Percentiles rank a stretch among this genome's conserved stretches.
Conservation (phyloP, 768 basidiomycete species). For the Termitomyces sp. region DNA sequence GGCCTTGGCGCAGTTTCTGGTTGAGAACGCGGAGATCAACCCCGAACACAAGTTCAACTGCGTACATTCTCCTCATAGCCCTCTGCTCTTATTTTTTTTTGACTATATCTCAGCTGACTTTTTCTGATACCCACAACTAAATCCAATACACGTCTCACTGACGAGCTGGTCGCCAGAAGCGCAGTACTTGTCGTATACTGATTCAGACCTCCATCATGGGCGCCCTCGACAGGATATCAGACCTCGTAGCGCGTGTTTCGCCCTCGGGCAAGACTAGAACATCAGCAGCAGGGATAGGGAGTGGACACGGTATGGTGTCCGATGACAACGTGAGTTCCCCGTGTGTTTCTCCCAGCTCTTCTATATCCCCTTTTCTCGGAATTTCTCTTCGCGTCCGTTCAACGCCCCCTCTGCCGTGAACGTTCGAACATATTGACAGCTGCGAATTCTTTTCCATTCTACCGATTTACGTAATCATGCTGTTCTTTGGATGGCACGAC, state of each 20-base stretch:
- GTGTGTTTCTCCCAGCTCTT: background rate
- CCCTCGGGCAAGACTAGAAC: constrained; percentile 37
- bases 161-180: background rate
- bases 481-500: constrained; percentile 33
- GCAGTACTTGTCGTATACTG: background rate
- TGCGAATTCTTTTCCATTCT: constrained; percentile 2
- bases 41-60: background rate
- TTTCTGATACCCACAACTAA: background rate
- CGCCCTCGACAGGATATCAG: constrained; percentile 51
- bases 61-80: background rate
- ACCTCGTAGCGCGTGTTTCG: constrained; percentile 38
- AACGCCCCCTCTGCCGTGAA: background rate
- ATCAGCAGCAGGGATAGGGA: constrained; percentile 52
- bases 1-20: background rate
- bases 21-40: constrained; percentile 2
- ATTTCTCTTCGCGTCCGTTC: constrained; percentile 2
- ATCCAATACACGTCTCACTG: background rate
- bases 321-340: constrained; percentile 65
- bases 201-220: constrained; percentile 34
- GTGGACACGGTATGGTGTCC: constrained; percentile 52
- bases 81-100: background rate
- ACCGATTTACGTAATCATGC: constrained; percentile 40
- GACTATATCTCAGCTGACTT: background rate
- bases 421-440: background rate
- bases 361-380: background rate